These are phyloP conservation scores for Thyridium curvatum DNA, from an alignment of 2,329 filamentous ascomycete genomes.

Conservation along the genomic window DNA sequence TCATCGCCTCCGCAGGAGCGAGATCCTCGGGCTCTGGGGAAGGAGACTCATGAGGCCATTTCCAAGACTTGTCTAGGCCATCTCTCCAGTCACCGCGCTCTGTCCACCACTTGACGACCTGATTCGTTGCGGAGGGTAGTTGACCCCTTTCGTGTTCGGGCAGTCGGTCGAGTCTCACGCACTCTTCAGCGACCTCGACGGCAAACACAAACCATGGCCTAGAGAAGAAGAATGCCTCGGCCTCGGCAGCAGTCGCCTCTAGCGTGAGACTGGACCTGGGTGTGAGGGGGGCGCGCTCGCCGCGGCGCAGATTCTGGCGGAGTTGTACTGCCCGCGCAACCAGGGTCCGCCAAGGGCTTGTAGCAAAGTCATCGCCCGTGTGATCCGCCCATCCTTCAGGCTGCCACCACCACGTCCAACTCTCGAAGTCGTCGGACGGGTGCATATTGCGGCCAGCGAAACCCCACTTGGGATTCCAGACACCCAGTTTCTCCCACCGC, in stretches of 20 bases:
- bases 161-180: no score
- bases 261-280: constrained; percentile 3
- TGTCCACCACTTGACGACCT: constrained; percentile 10
- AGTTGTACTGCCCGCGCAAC: no score
- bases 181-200: constrained; percentile 10
- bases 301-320: constrained; percentile 1
- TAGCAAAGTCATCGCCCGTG: no score
- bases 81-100: constrained; percentile 10
- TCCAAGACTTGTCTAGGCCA: constrained; percentile 4
- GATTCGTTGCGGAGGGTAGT: constrained; percentile 1
- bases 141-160: no score
- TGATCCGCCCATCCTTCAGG: no score
- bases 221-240: constrained; percentile 10
- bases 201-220: constrained; percentile 11
- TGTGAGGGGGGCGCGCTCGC: constrained; percentile 3
- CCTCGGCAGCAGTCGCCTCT: constrained; percentile 4
- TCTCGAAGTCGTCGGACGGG: constrained; percentile 5
- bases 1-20: constrained; percentile 3
- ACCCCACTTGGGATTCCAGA: constrained; percentile 14
- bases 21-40: constrained; percentile 12
- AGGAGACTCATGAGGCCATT: no score
- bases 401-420: constrained; percentile 11
- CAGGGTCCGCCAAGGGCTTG: no score
- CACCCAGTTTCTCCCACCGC: constrained; percentile 11
- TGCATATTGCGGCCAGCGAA: constrained; percentile 8